phyloP scores from a whole-genome alignment of 805 yeast species.

The Schizosaccharomyces octosporus region DNA sequence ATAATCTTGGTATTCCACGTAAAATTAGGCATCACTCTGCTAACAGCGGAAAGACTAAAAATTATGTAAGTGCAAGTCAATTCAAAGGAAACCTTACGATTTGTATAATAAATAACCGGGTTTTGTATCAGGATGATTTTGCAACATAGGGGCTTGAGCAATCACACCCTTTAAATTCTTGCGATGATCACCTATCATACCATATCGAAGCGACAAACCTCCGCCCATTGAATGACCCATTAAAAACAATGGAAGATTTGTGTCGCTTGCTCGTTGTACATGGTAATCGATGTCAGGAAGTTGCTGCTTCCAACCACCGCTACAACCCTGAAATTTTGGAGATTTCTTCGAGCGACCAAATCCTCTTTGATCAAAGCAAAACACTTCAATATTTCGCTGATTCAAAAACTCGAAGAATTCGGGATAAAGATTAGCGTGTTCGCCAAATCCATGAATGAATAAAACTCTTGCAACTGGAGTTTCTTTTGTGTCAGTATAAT shows the following conservation, averaged over 20 bases:
- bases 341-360: constrained; percentile 14
- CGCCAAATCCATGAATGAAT: constrained; percentile 14
- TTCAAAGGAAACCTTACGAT: background rate
- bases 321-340: constrained; percentile 12
- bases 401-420: constrained; percentile 12
- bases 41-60: background rate
- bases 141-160: constrained; percentile 1
- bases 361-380: constrained; percentile 18
- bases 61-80: background rate
- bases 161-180: constrained; percentile 2
- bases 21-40: background rate
- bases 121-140: background rate
- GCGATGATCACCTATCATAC: constrained; percentile 5
- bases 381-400: constrained; percentile 14
- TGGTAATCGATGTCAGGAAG: constrained; percentile 11
- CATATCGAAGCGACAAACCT: background rate
- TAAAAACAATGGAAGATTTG: constrained; percentile 1
- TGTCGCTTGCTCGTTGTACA: constrained; percentile 4
- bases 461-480: background rate
- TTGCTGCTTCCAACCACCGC: constrained; percentile 14
- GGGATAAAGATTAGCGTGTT: constrained; percentile 13
- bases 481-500: background rate
- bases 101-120: background rate
- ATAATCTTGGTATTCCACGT: background rate
- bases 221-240: constrained; percentile 6